These are phyloP conservation scores for Graphiopsis chlorocephala DNA, from an alignment of 2,329 filamentous ascomycete species.

Conservation along the genomic window DNA sequence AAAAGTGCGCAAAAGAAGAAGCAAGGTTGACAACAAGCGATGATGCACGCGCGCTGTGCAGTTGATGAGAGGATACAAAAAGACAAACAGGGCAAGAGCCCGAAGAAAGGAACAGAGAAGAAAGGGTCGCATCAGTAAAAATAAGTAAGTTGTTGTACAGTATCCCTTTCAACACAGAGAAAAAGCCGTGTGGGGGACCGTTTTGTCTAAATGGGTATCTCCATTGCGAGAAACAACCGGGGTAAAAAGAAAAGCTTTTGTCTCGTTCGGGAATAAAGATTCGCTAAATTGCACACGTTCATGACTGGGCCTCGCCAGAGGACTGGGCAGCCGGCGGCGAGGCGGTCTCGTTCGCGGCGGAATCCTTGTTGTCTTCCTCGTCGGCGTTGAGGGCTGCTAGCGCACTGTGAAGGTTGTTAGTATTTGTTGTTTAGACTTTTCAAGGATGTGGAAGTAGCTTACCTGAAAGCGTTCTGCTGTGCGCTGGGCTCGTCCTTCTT, in stretches of 20 bases:
- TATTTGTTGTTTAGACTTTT: not conserved
- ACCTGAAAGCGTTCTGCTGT: constrained; percentile 88
- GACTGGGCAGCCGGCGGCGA: constrained; percentile 9
- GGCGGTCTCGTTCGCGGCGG: constrained; percentile 10
- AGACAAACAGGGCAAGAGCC: not conserved
- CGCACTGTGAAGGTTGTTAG: constrained; percentile 44
- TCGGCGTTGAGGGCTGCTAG: constrained; percentile 56
- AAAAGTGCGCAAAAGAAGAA: not conserved
- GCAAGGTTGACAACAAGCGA: not conserved
- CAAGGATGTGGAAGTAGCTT: constrained; percentile 41
- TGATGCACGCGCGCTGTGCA: not conserved
- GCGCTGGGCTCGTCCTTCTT: constrained; percentile 65
- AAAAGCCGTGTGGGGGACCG: constrained; percentile 5
- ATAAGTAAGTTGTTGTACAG: constrained; percentile 14
- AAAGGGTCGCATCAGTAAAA: not conserved
- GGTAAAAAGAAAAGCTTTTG: constrained; percentile 10
- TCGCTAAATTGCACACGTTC: constrained; percentile 15
- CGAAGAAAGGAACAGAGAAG: not conserved
- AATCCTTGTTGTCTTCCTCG: constrained; percentile 58
- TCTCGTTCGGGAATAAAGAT: not conserved
- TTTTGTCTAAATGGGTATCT: constrained; percentile 16
- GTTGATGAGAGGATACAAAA: not conserved
- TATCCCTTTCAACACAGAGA: not conserved
- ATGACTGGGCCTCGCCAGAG: constrained; percentile 14
- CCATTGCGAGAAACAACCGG: constrained; percentile 13